Evolutionary conservation across 441 rosid genomes (phyloP).

Genomic region (Populus hybrid): DNA sequence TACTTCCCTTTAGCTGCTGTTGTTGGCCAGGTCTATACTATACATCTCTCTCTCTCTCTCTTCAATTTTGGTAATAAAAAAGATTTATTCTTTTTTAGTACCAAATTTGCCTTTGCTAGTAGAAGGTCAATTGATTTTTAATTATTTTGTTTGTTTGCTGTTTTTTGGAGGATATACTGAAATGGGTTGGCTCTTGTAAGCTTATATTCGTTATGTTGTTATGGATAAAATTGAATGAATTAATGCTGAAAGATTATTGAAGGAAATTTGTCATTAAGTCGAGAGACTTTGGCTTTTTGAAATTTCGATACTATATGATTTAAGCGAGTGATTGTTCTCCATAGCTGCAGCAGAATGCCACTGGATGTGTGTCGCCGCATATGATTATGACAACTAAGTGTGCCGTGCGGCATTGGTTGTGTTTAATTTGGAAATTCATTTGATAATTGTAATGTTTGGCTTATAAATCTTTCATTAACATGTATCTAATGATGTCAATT

Average conservation of each 20-base stretch:
- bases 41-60: background rate
- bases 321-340: background rate
- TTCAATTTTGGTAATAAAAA: background rate
- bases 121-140: background rate
- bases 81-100: background rate
- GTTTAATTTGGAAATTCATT: background rate
- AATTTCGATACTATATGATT: background rate
- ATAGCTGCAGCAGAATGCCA: background rate
- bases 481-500: background rate
- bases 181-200: background rate
- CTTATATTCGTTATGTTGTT: background rate
- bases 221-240: background rate
- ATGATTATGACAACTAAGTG: background rate
- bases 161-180: background rate
- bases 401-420: background rate
- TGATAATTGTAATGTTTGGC: background rate
- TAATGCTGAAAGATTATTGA: background rate
- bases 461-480: background rate
- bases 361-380: too few species aligned
- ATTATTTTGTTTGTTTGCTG: background rate
- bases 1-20: conserved; percentile 94
- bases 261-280: background rate
- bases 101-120: background rate
- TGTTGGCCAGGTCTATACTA: conserved; percentile 69
- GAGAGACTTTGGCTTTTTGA: background rate